These are phyloP conservation scores for Thalassiosira gravida DNA, from an alignment of 352 stramenopile genomes.

Conservation along the genomic window DNA sequence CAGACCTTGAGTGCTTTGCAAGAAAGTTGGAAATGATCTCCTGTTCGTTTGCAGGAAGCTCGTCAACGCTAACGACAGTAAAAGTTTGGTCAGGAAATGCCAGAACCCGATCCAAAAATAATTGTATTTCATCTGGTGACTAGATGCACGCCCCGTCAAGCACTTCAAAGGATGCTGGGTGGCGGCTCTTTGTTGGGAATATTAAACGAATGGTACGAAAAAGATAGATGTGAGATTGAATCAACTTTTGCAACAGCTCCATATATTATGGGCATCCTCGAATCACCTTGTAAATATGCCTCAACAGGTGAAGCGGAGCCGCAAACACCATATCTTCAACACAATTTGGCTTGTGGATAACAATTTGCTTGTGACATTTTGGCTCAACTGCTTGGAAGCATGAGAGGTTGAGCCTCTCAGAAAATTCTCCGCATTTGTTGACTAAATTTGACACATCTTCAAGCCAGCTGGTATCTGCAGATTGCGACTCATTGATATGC, in stretches of 20 bases:
- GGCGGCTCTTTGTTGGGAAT: conserved; percentile 19
- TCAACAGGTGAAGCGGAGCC: conserved; percentile 34
- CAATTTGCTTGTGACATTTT: conserved; percentile 26
- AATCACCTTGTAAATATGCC: conserved; percentile 51
- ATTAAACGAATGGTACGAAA: background rate
- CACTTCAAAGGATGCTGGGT: conserved; percentile 47
- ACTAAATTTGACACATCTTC: conserved; percentile 40
- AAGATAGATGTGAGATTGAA: conserved; percentile 1
- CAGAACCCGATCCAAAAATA: conserved; percentile 51
- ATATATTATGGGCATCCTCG: background rate
- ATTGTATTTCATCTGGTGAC: conserved; percentile 24
- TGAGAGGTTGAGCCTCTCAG: conserved; percentile 24
- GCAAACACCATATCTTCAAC: conserved; percentile 20
- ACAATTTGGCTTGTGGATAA: conserved; percentile 54
- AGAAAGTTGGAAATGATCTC: conserved; percentile 53
- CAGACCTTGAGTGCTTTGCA: conserved; percentile 25
- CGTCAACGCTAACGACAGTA: conserved; percentile 32
- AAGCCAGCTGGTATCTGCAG: conserved; percentile 25
- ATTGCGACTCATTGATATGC: conserved; percentile 7
- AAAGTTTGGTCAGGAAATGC: conserved; percentile 50
- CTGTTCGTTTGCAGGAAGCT: conserved; percentile 32
- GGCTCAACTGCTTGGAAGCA: conserved; percentile 25
- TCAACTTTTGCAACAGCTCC: background rate
- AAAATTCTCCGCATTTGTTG: conserved; percentile 29
- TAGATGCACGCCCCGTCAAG: conserved; percentile 36